A percentile compares a stretch with the other conserved stretches of the same genome.
These are phyloP conservation scores for Pseudocercospora eumusae DNA, from an alignment of 2,329 filamentous ascomycete genomes.

Conservation along the genomic window DNA sequence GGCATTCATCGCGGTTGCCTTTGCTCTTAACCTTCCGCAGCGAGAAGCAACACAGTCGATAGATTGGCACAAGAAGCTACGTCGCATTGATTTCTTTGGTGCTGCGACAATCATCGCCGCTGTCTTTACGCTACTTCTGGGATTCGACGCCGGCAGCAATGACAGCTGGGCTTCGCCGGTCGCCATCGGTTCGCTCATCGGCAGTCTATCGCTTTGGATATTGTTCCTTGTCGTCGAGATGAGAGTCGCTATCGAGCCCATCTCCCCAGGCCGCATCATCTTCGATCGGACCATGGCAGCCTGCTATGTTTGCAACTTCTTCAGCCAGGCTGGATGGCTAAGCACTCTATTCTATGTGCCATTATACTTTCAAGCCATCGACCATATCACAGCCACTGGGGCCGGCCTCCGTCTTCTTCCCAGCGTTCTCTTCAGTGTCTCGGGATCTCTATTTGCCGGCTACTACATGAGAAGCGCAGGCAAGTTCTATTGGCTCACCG, in stretches of 20 bases:
- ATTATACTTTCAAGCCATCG: slow-evolving; percentile 73
- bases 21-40: slow-evolving; percentile 63
- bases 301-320: slow-evolving; percentile 72
- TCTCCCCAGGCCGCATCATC: slow-evolving; percentile 73
- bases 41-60: slow-evolving; percentile 49
- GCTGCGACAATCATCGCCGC: slow-evolving; percentile 66
- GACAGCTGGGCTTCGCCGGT: slow-evolving; percentile 63
- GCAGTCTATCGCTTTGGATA: slow-evolving; percentile 61
- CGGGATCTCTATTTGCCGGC: slow-evolving; percentile 65
- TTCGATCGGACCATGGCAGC: slow-evolving; percentile 67
- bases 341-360: slow-evolving; percentile 71
- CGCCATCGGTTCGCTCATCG: slow-evolving; percentile 59
- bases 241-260: slow-evolving; percentile 67
- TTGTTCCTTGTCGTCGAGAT: slow-evolving; percentile 70
- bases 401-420: slow-evolving; percentile 69
- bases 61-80: slow-evolving; percentile 66
- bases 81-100: slow-evolving; percentile 72
- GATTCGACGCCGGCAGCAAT: slow-evolving; percentile 73
- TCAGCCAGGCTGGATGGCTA: slow-evolving; percentile 63
- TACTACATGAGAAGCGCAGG: slow-evolving; percentile 70
- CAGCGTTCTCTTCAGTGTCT: slow-evolving; percentile 62
- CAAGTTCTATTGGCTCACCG: slow-evolving; percentile 69
- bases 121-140: slow-evolving; percentile 66
- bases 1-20: slow-evolving; percentile 64
- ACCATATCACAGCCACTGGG: slow-evolving; percentile 62